Conservation (phyloP, 2,329 filamentous ascomycete species). For the Coniosporium tulheliwenetii region DNA sequence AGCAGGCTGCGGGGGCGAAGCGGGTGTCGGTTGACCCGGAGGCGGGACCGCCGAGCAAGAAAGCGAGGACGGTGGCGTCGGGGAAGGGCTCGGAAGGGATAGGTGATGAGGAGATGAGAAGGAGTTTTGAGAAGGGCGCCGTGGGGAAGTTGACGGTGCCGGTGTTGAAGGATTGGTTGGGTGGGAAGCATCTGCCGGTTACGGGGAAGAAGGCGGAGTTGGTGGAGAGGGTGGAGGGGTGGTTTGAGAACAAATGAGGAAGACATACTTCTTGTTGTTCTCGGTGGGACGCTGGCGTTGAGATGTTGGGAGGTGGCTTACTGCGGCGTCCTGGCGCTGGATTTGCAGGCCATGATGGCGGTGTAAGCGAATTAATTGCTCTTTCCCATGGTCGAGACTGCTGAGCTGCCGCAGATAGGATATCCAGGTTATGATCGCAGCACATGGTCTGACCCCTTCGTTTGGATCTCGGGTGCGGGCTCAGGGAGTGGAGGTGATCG, state of each 20-base stretch:
- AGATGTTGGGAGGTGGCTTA: no score
- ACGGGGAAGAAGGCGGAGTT: slow-evolving; percentile 16
- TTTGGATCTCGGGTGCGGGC: no score
- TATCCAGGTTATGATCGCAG: no score
- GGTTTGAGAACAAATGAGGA: slow-evolving; percentile 16
- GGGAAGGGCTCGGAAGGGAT: slow-evolving; percentile 12
- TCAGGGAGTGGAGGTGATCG: no score
- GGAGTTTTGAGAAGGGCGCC: slow-evolving; percentile 24
- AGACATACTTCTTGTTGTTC: no score
- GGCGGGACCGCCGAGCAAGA: slow-evolving; percentile 21
- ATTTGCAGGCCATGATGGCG: no score
- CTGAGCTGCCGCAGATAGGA: no score
- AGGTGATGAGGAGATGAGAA: slow-evolving; percentile 28
- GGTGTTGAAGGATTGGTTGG: slow-evolving; percentile 16
- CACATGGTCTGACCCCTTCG: no score
- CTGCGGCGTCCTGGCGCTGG: no score
- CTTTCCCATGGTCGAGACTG: no score
- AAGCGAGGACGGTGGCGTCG: slow-evolving; percentile 11
- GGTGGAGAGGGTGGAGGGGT: slow-evolving; percentile 17
- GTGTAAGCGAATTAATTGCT: no score
- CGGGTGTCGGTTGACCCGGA: slow-evolving; percentile 16
- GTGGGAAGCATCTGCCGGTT: slow-evolving; percentile 9
- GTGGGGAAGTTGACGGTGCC: slow-evolving; percentile 23
- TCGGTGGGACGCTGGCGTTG: no score
- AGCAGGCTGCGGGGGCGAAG: slow-evolving; percentile 24